These are phyloP conservation scores for Corylus americana DNA, from an alignment of 306 rosid species.

Conservation along the genomic window DNA sequence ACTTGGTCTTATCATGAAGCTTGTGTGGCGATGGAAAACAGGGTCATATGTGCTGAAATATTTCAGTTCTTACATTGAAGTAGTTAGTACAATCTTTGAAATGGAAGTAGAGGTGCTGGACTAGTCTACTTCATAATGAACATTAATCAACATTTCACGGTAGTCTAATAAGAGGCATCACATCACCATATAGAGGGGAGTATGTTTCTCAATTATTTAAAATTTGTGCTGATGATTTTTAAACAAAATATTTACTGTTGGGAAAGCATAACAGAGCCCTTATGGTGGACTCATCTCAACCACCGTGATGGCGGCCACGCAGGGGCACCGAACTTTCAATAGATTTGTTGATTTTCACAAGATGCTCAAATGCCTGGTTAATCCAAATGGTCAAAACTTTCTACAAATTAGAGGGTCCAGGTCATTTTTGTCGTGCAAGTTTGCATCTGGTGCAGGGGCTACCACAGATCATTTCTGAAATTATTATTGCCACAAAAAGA, in stretches of 20 bases:
- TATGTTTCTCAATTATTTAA: neutral
- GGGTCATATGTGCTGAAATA: neutral
- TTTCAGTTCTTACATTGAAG: neutral
- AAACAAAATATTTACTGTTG: neutral
- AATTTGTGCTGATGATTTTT: neutral
- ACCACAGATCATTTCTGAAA: neutral
- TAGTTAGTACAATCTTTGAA: neutral
- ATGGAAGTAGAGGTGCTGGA: neutral
- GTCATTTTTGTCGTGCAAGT: neutral
- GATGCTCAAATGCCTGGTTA: neutral
- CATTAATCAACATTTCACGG: neutral
- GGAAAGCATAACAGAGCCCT: neutral
- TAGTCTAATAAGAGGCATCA: neutral
- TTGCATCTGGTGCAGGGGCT: neutral
- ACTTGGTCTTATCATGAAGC: neutral
- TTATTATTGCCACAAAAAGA: neutral
- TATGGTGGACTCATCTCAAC: neutral
- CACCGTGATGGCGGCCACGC: neutral
- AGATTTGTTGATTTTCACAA: neutral
- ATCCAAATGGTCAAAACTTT: neutral
- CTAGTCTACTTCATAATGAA: neutral
- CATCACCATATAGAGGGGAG: neutral
- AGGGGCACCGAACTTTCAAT: neutral
- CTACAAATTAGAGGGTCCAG: neutral
- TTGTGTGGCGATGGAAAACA: neutral